phyloP scores from a whole-genome alignment of 2,329 filamentous ascomycete species.

The Tympanopsis confertula region DNA sequence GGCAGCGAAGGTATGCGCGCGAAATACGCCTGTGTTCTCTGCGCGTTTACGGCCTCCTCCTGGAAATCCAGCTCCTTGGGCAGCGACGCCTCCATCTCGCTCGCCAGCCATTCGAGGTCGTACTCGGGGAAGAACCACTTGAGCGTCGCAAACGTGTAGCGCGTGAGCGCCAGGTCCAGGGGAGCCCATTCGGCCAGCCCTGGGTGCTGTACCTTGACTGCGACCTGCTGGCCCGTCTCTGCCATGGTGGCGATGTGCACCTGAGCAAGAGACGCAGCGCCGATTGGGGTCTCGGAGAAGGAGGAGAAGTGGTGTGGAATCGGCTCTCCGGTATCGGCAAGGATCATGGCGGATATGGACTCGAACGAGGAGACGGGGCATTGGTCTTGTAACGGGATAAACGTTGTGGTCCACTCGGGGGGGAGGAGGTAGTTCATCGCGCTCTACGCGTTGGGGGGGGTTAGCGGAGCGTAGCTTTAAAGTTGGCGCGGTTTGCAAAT shows the following conservation, averaged over 20 bases:
- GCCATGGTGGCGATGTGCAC: slow-evolving; percentile 80
- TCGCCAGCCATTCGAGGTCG: slow-evolving; percentile 88
- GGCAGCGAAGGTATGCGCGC: slow-evolving; percentile 62
- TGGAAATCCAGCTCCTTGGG: slow-evolving; percentile 87
- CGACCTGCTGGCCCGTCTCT: slow-evolving; percentile 73
- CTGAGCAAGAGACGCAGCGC: slow-evolving; percentile 86
- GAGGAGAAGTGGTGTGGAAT: slow-evolving; percentile 77
- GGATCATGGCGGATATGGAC: slow-evolving; percentile 78
- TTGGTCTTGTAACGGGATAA: slow-evolving; percentile 89
- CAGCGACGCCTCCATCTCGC: slow-evolving; percentile 82
- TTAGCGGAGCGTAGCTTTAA: too few relatives aligned
- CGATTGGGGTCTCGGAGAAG: slow-evolving; percentile 71
- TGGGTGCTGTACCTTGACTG: slow-evolving; percentile 94
- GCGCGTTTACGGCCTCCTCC: slow-evolving; percentile 75
- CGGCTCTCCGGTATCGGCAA: slow-evolving; percentile 66
- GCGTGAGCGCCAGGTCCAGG: slow-evolving; percentile 75
- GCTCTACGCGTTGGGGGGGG: slow-evolving; percentile 36
- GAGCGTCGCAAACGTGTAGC: slow-evolving; percentile 78
- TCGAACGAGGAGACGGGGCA: slow-evolving; percentile 85
- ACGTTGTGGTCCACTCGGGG: slow-evolving; percentile 85
- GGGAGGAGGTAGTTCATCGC: slow-evolving; percentile 92
- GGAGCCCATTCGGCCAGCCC: slow-evolving; percentile 79
- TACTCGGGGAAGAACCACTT: slow-evolving; percentile 96
- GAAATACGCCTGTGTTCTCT: slow-evolving; percentile 71
- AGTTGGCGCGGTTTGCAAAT: slow-evolving; percentile 15